Base-by-base conservation (phyloP, 495 filamentous ascomycete species). In the Lophiostoma macrostomum region DNA sequence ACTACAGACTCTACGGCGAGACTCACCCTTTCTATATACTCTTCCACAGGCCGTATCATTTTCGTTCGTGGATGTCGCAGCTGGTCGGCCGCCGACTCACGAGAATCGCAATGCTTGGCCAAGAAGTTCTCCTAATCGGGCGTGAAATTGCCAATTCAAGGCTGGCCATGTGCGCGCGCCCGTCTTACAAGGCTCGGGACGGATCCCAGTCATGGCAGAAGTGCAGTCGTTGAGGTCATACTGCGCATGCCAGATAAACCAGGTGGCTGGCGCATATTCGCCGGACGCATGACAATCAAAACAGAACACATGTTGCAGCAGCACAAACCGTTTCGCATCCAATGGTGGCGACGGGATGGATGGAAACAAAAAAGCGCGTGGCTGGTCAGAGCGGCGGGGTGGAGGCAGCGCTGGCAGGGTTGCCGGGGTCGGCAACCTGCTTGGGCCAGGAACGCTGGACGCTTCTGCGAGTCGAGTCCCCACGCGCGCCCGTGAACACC, bases 331-430 rank as follows among this genome's bases (percentile, higher is more conserved):
- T 23, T 8, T 11, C 16, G 5, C 7, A 18, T 14, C 50, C 38
- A 53, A 43, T 44, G 37, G 40, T 24, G 45, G 18, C 3, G 20
- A 18, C 18, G 16, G 29, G 13, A 46, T 8, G 19, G 6, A 2
- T 11, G 29, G 22, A 27, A 41, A n/a, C 28, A 29, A 27, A 38
- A 18, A 42, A 20, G 5, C n/a, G 38, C 38, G 50, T 35, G 50
- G 50, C 50, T 44, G 50, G 50, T 53, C 50, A 28, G 20, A 32
- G 50, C 50, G 38, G 11, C 7, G 18, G 14, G 8, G 31, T 32
- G 16, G 30, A 8, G 8, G 8, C 25, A 11, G 37, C 6, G 14
- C n/a, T 16, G 2, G 37, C 37, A 40, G 37, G 37, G 37, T 22
- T 40, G 6, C 7, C 35, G 34, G 32, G 46, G 23, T 41, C 10